Evolutionary conservation across 2,329 filamentous ascomycete species (phyloP), one percentile per base, ranked within the genome.

Genomic region (Dothistroma septosporum): DNA sequence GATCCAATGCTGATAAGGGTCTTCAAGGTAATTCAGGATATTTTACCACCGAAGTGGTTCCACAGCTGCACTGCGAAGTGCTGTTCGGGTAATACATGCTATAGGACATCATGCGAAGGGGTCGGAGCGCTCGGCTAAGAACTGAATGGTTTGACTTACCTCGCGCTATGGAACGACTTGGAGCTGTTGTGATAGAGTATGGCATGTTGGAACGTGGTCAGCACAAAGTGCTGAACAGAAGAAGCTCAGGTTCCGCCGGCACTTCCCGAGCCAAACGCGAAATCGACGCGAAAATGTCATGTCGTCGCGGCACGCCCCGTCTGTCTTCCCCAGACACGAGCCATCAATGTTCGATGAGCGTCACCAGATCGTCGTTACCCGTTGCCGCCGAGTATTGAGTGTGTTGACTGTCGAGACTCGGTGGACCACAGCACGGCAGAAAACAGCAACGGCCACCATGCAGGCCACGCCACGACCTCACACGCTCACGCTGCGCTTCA

Each of bases 71-170:
- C 57, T 47, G 41, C 49, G 64, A 65, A 66, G 58, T 59, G 68
- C 68, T 67, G 64, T 69, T 79, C 74, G 73, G 78, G 77, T 79
- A 79, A 80, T 79, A 80, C 77, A 80, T 80, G 78, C 78, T 78
- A 68, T 64, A 32, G 48, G 63, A 60, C 68, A 72, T 70, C 69
- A 70, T 65, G 76, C 79, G 0, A 58, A 31, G 55, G 16, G 1
- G 28, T 80, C 4, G 52, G 32, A 19, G 35, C 35, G 35, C 11
- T 37, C 11, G 9, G 16, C 0, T 12, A 31, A 33, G 6, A n/a
- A 16, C 19, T n/a, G 47, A 50, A 28, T 28, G 47, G 10, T 31
- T 16, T 28, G 21, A 50, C 47, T 16, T 50, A 50, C 47, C 47
- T 50, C 6, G 24, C 6, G 24, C 24, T 28, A 6, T 14, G 3